Percentiles rank a stretch among this genome's conserved stretches.
phyloP scores from a whole-genome alignment of 768 basidiomycete genomes.

The Lyophyllum atratum region DNA sequence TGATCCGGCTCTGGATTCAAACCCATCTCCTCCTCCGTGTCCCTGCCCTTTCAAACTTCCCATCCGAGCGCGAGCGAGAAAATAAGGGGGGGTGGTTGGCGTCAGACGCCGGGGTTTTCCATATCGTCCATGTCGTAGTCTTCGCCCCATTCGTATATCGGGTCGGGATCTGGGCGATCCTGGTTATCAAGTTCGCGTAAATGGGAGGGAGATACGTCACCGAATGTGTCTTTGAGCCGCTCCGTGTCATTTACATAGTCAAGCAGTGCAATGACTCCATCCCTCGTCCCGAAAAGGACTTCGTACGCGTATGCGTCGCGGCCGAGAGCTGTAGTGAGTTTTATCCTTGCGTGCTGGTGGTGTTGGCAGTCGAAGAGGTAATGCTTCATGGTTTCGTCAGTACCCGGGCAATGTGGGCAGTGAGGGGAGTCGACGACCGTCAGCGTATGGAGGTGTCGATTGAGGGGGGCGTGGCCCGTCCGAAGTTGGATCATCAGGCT shows the following conservation, averaged over 20 bases:
- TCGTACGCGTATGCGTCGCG: neutral
- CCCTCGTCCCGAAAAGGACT: neutral
- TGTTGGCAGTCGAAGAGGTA: slow-evolving; percentile 28
- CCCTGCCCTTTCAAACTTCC: neutral
- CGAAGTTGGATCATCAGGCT: slow-evolving; percentile 30
- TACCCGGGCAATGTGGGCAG: slow-evolving; percentile 25
- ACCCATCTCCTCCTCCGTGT: neutral
- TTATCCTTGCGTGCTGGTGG: slow-evolving; percentile 5
- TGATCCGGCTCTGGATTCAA: neutral
- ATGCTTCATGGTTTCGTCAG: slow-evolving; percentile 30
- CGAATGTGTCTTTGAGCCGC: neutral
- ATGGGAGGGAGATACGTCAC: neutral
- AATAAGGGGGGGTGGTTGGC: neutral
- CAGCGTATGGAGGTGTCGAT: slow-evolving; percentile 30
- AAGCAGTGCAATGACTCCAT: neutral
- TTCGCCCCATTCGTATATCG: neutral
- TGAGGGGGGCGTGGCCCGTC: slow-evolving; percentile 30
- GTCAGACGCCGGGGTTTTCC: neutral
- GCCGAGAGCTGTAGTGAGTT: neutral
- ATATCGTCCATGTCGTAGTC: neutral
- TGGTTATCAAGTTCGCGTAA: too few species aligned
- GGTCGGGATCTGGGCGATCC: neutral
- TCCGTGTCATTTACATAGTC: neutral
- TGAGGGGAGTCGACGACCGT: slow-evolving; percentile 19
- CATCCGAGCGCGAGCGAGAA: neutral